A percentile compares a stretch with the other conserved stretches of the same genome.
Evolutionary conservation across 805 yeast species (phyloP).

Genomic region (Pichia kluyveri): DNA sequence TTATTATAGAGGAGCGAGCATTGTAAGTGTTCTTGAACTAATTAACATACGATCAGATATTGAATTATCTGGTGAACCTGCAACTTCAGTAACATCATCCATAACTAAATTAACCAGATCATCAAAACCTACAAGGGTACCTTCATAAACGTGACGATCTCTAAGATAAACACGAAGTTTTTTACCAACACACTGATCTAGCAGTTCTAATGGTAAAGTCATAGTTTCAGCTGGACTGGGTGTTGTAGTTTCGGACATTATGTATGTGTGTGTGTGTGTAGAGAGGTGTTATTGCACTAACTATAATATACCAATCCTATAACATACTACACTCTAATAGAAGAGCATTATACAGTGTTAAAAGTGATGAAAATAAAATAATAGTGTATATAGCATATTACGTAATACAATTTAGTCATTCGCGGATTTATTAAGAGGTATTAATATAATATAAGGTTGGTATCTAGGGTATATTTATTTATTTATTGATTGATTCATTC

Average conservation of each 20-base stretch:
- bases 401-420: too few species aligned
- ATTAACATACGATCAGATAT: conserved; percentile 50
- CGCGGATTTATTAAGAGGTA: too few species aligned
- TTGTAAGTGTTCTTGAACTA: conserved; percentile 64
- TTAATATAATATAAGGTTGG: too few species aligned
- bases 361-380: too few species aligned
- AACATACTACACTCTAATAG: too few species aligned
- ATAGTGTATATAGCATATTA: too few species aligned
- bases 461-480: too few species aligned
- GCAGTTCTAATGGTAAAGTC: conserved; percentile 69
- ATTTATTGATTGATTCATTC: too few species aligned
- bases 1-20: conserved; percentile 39
- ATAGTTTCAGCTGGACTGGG: conserved; percentile 7
- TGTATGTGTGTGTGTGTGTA: background rate
- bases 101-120: conserved; percentile 90
- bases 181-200: conserved; percentile 81
- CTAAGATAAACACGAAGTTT: conserved; percentile 64
- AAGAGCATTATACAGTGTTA: too few species aligned
- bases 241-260: background rate
- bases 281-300: too few species aligned
- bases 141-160: conserved; percentile 68
- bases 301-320: too few species aligned
- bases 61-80: conserved; percentile 33
- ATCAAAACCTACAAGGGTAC: conserved; percentile 85
- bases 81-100: conserved; percentile 63